A percentile compares a stretch with the other conserved stretches of the same genome.
Evolutionary conservation across 495 filamentous ascomycete genomes (phyloP).

Genomic region (Penicillium subrubescens): DNA sequence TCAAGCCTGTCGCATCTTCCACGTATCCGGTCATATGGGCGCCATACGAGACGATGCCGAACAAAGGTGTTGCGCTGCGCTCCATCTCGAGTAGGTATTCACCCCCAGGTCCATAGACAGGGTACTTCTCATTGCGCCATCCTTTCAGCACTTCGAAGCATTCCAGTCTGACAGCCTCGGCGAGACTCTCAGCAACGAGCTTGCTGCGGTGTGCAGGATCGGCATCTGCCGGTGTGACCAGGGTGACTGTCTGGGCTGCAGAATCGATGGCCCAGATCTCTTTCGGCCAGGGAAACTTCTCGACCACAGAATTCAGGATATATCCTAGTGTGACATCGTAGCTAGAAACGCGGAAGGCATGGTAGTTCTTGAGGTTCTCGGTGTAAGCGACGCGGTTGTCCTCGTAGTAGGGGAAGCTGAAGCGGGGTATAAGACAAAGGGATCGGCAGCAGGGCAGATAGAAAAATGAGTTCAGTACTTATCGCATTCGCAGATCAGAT

Average conservation of each 20-base stretch:
- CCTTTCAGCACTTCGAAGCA: slow-evolving; percentile 74
- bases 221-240: slow-evolving; percentile 36
- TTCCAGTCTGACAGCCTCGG: slow-evolving; percentile 61
- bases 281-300: slow-evolving; percentile 56
- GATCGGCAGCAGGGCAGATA: slow-evolving; percentile 10
- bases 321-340: slow-evolving; percentile 62
- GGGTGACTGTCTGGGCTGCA: slow-evolving; percentile 48
- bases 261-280: slow-evolving; percentile 56
- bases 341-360: slow-evolving; percentile 55
- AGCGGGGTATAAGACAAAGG: slow-evolving; percentile 13
- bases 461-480: slow-evolving; percentile 46
- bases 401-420: slow-evolving; percentile 70
- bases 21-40: slow-evolving; percentile 86
- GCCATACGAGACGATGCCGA: slow-evolving; percentile 86
- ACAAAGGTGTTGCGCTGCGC: slow-evolving; percentile 73
- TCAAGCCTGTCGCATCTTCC: slow-evolving; percentile 59
- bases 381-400: slow-evolving; percentile 53
- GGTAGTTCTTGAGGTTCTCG: slow-evolving; percentile 51
- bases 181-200: slow-evolving; percentile 58
- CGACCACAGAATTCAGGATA: slow-evolving; percentile 58
- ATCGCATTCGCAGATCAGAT: slow-evolving; percentile 63
- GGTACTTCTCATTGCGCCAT: slow-evolving; percentile 89
- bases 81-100: slow-evolving; percentile 77
- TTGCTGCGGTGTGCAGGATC: slow-evolving; percentile 60
- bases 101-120: slow-evolving; percentile 68